Conservation (phyloP, 1,284 basidiomycete genomes). For the Rhodotorula sp. region DNA sequence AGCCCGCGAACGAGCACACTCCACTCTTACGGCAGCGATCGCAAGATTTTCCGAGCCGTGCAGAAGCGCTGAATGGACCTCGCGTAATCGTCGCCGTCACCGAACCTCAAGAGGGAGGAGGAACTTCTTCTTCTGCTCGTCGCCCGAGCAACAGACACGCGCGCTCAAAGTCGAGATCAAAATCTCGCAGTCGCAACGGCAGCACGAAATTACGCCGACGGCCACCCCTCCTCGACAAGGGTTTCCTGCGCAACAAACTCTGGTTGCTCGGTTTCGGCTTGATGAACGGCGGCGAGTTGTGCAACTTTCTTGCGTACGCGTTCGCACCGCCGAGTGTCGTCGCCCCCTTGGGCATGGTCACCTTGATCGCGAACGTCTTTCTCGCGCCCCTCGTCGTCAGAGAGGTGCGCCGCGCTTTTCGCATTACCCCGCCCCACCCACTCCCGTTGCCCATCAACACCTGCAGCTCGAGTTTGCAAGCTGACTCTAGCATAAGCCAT, state of each 20-base stretch:
- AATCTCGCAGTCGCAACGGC: not conserved
- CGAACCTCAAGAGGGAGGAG: no score
- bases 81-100: not conserved
- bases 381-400: conserved; percentile 81
- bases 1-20: conserved; percentile 3
- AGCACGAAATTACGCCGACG: conserved; percentile 32
- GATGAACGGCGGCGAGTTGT: conserved; percentile 87
- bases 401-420: conserved; percentile 40
- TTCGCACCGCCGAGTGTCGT: conserved; percentile 89
- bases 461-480: no score
- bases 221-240: conserved; percentile 45
- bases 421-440: no score
- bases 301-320: conserved; percentile 86
- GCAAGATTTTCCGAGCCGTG: not conserved
- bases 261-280: conserved; percentile 90
- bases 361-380: conserved; percentile 89
- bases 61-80: not conserved
- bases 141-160: not conserved
- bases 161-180: conserved; percentile 47
- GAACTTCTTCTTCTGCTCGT: not conserved
- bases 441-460: no score
- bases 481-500: no score
- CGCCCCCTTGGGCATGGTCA: conserved; percentile 63
- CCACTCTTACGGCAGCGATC: not conserved
- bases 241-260: conserved; percentile 76